Evolutionary conservation across 2,329 filamentous ascomycete species (phyloP).

Genomic region (Cladophialophora psammophila): DNA sequence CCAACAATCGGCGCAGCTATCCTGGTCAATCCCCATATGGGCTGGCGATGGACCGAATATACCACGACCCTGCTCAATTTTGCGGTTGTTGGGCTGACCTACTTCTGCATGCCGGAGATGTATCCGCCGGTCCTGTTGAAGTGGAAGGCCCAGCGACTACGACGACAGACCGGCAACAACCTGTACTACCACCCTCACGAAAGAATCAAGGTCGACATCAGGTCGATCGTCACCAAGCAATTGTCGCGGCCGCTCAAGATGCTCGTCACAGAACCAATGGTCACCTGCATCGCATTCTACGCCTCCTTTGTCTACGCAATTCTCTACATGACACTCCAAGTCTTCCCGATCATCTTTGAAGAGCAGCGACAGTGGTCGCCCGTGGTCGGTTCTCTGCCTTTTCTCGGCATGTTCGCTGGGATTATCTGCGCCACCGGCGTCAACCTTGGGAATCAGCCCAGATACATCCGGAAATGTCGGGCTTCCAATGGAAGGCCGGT

Average conservation of each 20-base stretch:
- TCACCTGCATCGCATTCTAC: slow-evolving; percentile 55
- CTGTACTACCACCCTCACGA: slow-evolving; percentile 57
- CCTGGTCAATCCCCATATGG: slow-evolving; percentile 44
- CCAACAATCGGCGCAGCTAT: slow-evolving; percentile 54
- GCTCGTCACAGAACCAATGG: slow-evolving; percentile 58
- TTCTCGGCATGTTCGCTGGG: slow-evolving; percentile 55
- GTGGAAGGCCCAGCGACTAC: slow-evolving; percentile 48
- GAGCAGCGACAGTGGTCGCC: slow-evolving; percentile 50
- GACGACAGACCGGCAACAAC: slow-evolving; percentile 49
- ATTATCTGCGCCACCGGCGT: slow-evolving; percentile 51
- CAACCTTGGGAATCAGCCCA: slow-evolving; percentile 53
- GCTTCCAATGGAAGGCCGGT: slow-evolving; percentile 45
- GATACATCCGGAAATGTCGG: slow-evolving; percentile 44
- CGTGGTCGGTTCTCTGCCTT: slow-evolving; percentile 55
- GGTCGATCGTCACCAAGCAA: slow-evolving; percentile 53
- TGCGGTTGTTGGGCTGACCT: slow-evolving; percentile 41
- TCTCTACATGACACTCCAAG: slow-evolving; percentile 56
- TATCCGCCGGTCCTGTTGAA: slow-evolving; percentile 51
- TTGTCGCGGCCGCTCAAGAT: slow-evolving; percentile 53
- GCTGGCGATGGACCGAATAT: slow-evolving; percentile 58
- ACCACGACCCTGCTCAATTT: slow-evolving; percentile 53
- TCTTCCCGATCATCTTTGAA: slow-evolving; percentile 58
- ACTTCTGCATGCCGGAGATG: slow-evolving; percentile 49
- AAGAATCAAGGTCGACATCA: slow-evolving; percentile 50
- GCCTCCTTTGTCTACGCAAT: slow-evolving; percentile 57